Conservation (phyloP, 2,329 filamentous ascomycete species). For the Epichloe uncinata region DNA sequence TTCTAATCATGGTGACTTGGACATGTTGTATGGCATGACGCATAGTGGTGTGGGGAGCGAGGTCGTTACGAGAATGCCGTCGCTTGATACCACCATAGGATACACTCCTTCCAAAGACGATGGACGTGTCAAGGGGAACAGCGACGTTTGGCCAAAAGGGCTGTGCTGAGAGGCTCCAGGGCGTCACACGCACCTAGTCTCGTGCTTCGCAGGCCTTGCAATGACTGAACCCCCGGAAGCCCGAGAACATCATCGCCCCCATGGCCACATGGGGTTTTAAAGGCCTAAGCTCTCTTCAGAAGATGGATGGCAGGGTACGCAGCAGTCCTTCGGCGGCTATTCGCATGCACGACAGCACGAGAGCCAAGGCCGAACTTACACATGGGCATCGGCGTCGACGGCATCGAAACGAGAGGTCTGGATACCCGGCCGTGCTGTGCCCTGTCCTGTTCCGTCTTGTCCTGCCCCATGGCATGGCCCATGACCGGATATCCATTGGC, state of each 20-base stretch:
- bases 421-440: neutral
- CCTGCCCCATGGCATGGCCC: neutral
- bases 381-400: neutral
- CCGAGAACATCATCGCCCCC: slow-evolving; percentile 1
- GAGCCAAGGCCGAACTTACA: slow-evolving; percentile 3
- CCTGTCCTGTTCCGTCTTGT: neutral
- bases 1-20: too few species aligned
- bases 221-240: neutral
- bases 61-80: too few species aligned
- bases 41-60: too few species aligned
- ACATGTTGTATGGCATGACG: too few species aligned
- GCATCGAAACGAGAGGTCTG: neutral
- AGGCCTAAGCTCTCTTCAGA: slow-evolving; percentile 4
- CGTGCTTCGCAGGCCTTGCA: neutral
- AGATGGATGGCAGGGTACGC: neutral
- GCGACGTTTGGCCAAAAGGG: too few species aligned
- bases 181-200: neutral
- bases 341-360: slow-evolving; percentile 17
- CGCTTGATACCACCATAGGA: too few species aligned
- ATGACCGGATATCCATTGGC: too few species aligned
- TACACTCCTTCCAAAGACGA: neutral
- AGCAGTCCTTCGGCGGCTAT: slow-evolving; percentile 17
- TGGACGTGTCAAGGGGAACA: too few species aligned
- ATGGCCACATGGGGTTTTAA: neutral
- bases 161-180: neutral